phyloP scores from a whole-genome alignment of 2,329 filamentous ascomycete genomes.

The Domatiomyces catenatus region DNA sequence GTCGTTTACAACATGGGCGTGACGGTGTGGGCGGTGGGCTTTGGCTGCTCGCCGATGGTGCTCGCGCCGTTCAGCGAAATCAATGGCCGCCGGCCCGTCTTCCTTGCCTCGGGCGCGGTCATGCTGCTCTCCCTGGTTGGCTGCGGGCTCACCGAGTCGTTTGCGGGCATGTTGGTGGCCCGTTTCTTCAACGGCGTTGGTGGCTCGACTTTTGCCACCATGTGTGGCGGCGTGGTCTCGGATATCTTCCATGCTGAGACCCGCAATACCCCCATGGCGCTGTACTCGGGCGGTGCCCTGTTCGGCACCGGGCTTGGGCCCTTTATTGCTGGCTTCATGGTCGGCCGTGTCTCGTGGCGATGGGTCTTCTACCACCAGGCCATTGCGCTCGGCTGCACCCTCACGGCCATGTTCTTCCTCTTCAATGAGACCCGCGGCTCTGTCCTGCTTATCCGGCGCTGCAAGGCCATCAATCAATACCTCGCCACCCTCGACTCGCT shows the following conservation, averaged over 20 bases:
- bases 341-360: slow-evolving; percentile 54
- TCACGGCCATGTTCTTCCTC: slow-evolving; percentile 49
- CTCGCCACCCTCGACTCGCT: slow-evolving; percentile 56
- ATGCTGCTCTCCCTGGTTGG: slow-evolving; percentile 51
- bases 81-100: slow-evolving; percentile 72
- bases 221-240: slow-evolving; percentile 82
- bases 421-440: slow-evolving; percentile 73
- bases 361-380: slow-evolving; percentile 85
- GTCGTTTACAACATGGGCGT: slow-evolving; percentile 56
- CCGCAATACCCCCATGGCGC: slow-evolving; percentile 75
- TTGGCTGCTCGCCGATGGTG: slow-evolving; percentile 71
- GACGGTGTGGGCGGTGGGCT: slow-evolving; percentile 67
- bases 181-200: slow-evolving; percentile 64
- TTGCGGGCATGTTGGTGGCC: slow-evolving; percentile 54
- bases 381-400: slow-evolving; percentile 50
- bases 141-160: slow-evolving; percentile 54
- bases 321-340: slow-evolving; percentile 54
- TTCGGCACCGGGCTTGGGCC: slow-evolving; percentile 70
- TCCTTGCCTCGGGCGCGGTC: slow-evolving; percentile 55
- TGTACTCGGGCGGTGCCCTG: slow-evolving; percentile 66
- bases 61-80: slow-evolving; percentile 79
- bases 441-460: slow-evolving; percentile 64
- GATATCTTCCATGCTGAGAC: slow-evolving; percentile 68
- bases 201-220: slow-evolving; percentile 58
- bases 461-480: slow-evolving; percentile 58